Evolutionary conservation across 768 basidiomycete species (phyloP), one percentile per base, ranked within the genome.

Genomic region (Termitomyces eurrhizus): DNA sequence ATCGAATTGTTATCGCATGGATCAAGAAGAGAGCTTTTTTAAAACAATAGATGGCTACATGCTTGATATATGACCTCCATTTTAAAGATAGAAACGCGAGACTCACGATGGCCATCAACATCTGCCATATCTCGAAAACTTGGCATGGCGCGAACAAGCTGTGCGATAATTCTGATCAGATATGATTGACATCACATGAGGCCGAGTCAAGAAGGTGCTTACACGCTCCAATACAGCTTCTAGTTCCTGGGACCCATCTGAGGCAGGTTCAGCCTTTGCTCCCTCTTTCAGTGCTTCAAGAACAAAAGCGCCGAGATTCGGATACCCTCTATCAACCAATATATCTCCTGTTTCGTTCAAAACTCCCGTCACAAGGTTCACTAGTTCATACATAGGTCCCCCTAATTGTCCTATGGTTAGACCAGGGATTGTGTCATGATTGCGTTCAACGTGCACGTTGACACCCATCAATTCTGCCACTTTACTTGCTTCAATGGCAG

Each of bases 1-100:
- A 94, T 49, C 90, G 86, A 48, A 87, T 70, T 29, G 72, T 74
- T 54, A 95, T 73, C 29, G 85, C 86, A 63, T 91, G 84, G 55
- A 93, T 77, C 55, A 95, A 81, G 72, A 93, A 92, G 36, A 96
- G 76, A 2, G 90, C 92, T 69, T 95, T 96, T 73, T 93, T 94
- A 81, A 93, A 92, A 68, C 91, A 85, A 73, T 92, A 95, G 26
- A 93, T 79, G n/a, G 84, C 91, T 93, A 65, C 39, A 56, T 50
- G 35, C 49, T 39, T 33, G 37, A 32, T 35, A n/a, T 32, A 16
- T 51, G 52, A 33, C 14, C 44, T 9, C 33, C 29, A 16, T 32
- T 18, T 9, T 24, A 1, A 14, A 14, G 29, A 33, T 39, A 35
- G 37, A n/a, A 39, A 12, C 61, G 14, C 26, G 14, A 42, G 35